Evolutionary conservation across 306 rosid genomes (phyloP).

Genomic region (Phaseolus lunatus): DNA sequence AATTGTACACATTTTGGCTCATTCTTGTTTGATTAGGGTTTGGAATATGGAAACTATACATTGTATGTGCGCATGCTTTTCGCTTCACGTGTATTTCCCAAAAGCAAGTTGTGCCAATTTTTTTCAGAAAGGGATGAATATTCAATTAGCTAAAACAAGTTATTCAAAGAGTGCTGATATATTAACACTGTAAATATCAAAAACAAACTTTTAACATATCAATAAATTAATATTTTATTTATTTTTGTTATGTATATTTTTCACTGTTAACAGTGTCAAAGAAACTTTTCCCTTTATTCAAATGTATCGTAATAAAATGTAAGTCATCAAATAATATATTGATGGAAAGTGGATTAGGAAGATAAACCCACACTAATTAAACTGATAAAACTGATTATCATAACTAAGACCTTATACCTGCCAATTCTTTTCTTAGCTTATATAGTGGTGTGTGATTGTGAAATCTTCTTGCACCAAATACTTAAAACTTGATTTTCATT

Average conservation of each 20-base stretch:
- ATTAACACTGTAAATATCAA: too few species aligned
- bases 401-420: constrained; percentile 31
- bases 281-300: too few species aligned
- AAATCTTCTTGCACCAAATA: constrained; percentile 38
- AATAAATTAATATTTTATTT: too few species aligned
- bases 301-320: constrained; percentile 19
- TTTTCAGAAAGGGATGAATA: not conserved
- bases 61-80: constrained; percentile 24
- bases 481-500: not conserved
- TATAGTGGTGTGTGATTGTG: constrained; percentile 40
- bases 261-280: too few species aligned
- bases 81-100: not conserved
- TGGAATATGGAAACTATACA: not conserved
- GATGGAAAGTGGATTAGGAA: constrained; percentile 36
- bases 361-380: constrained; percentile 39
- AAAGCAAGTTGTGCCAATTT: not conserved
- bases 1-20: not conserved
- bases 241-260: too few species aligned
- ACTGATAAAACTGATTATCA: constrained; percentile 37
- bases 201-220: too few species aligned
- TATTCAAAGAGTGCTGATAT: too few species aligned
- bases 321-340: not conserved
- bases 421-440: not conserved
- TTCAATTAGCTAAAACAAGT: constrained; percentile 34
- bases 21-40: not conserved